Base-by-base conservation (phyloP, 2,329 filamentous ascomycete genomes). In the Akanthomyces uredinophilus region DNA sequence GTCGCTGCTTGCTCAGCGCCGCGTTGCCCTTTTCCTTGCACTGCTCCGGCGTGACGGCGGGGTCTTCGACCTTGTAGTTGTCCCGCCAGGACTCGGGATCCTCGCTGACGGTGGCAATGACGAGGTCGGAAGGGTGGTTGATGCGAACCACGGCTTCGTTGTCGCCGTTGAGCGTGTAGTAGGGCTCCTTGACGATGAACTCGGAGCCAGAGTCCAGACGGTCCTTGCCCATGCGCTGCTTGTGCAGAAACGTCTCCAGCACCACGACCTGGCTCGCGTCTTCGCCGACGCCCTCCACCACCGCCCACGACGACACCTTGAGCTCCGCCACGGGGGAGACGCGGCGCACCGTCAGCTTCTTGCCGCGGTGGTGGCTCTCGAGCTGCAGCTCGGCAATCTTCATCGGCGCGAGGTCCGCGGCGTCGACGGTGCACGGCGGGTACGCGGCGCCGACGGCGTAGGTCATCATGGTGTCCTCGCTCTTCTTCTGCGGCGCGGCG, bases 141-240 rank as follows among this genome's bases (percentile, higher is more conserved):
- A 74, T 46, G 0, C 79, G 75, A 39, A 83, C 65, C 0, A 72
- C 73, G 51, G 74, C 73, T 13, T 76, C 70, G 4, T 76, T 78
- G 44, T 78, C 69, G 14, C 68, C 69, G 57, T 73, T 77, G 0
- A 76, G 51, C 14, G 79, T 81, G 63, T 81, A 76, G 61, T 78
- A 83, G 0, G 81, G 81, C 64, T 83, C 81, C 60, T 82, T 83
- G 16, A 83, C 66, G 5, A 79, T 39, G 6, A 81, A 68, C 0
- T 71, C 65, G 1, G 70, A 65, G 65, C 67, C 46, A 61, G 69
- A 52, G 72, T 76, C 73, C 6, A 78, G 61, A 1, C 72, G 50
- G 8, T 78, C 74, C 27, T 68, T 49, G 0, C 72, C 71, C 39
- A 55, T 69, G 57, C 27, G 74, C 57, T 64, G 71, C 64, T 72